Base-by-base conservation (phyloP, 352 stramenopile species). In the Phytophthora boehmeriae region DNA sequence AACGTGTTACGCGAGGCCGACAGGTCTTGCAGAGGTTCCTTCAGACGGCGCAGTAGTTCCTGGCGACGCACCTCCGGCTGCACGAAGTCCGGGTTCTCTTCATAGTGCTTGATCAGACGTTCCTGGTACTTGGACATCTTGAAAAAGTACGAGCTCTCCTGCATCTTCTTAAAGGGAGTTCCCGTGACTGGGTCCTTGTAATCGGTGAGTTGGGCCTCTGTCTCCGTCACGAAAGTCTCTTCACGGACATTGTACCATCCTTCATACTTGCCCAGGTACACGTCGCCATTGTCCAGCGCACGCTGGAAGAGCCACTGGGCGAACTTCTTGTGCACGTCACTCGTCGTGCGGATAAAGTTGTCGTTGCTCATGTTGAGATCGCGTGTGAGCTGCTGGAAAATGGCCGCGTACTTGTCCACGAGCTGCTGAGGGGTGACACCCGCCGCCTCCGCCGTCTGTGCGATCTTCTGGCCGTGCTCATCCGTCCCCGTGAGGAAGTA, bases 391-490 rank as follows among this genome's bases (percentile, higher is more conserved):
- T 95, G 83, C 75, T 95, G 68, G 60, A 97, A 97, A 47, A 90
- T 78, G 23, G 49, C 78, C 0, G 92, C 86, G 80, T 98, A 98
- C 76, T 97, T 98, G 77, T 99, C 85, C 68, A 97, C 98, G 58
- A 99, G 93, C 50, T 98, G 83, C 59, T 98, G 96, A 1, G 98
- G 96, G 45, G 85, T 83, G 51, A 97, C 83, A 44, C 93, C 93
- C 13, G 92, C 72, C 25, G 88, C 86, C 46, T 97, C 96, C 0
- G 97, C 98, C 19, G 96, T 98, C 66, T 98, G 97, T 54, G 98
- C 97, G 68, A 99, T 99, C 84, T 99, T 99, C 80, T 99, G 97
- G 13, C 98, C 98, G 70, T 99, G 98, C 77, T 99, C 98, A 80
- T 99, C 98, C 10, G 97, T 97, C 30, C 86, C 86, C 41, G 88